These are phyloP conservation scores for Hysterangium stoloniferum DNA, from an alignment of 768 basidiomycete genomes.

Conservation along the genomic window DNA sequence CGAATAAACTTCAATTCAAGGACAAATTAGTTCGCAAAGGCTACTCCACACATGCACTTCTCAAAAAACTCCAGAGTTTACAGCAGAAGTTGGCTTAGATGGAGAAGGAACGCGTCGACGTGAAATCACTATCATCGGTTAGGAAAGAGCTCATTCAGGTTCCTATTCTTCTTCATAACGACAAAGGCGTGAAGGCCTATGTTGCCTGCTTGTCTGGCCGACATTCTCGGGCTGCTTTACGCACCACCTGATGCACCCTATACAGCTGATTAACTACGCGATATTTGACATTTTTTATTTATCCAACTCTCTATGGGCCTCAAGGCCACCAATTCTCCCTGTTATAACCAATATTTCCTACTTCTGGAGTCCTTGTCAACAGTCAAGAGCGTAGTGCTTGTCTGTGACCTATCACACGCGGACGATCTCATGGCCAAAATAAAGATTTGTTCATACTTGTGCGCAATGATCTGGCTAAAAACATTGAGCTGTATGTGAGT, in stretches of 20 bases:
- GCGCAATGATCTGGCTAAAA: conserved; percentile 64
- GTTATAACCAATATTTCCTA: conserved; percentile 90
- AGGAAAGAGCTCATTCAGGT: conserved; percentile 74
- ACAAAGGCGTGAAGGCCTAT: conserved; percentile 91
- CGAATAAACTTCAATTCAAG: conserved; percentile 43
- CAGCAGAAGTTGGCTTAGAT: conserved; percentile 69
- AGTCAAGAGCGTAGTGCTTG: conserved; percentile 90
- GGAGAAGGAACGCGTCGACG: conserved; percentile 84
- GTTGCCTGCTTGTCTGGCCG: conserved; percentile 91
- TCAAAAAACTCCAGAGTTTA: conserved; percentile 76
- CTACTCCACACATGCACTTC: conserved; percentile 69
- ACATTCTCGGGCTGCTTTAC: conserved; percentile 85
- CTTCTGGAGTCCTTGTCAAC: conserved; percentile 89
- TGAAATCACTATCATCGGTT: conserved; percentile 55
- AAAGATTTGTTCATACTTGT: conserved; percentile 73
- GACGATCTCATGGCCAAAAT: conserved; percentile 79
- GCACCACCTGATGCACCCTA: conserved; percentile 98
- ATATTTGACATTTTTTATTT: conserved; percentile 97
- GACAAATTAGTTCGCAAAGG: conserved; percentile 77
- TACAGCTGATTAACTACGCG: conserved; percentile 77
- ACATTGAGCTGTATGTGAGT: conserved; percentile 74
- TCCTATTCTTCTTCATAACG: conserved; percentile 85
- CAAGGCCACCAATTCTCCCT: conserved; percentile 69
- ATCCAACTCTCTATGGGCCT: conserved; percentile 71
- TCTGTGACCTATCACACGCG: conserved; percentile 81